phyloP scores from a whole-genome alignment of 2,329 filamentous ascomycete species.

The Xylogone sp. region DNA sequence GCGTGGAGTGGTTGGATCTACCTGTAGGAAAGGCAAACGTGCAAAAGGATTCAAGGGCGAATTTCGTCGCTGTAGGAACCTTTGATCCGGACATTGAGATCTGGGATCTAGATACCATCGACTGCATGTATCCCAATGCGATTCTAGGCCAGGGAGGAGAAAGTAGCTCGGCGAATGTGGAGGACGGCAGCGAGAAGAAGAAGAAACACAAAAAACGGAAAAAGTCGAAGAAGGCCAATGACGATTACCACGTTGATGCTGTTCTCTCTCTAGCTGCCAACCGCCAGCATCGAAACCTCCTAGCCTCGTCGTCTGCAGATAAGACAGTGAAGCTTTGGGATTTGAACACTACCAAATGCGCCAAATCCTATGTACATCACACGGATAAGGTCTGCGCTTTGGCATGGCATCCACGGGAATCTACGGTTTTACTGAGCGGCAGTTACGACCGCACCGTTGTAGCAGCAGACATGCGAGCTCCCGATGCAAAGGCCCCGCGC shows the following conservation, averaged over 20 bases:
- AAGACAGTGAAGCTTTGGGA: constrained; percentile 99
- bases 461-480: constrained; percentile 93
- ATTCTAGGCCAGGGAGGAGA: constrained; percentile 74
- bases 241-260: constrained; percentile 90
- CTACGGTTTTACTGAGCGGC: constrained; percentile 85
- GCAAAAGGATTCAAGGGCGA: constrained; percentile 66
- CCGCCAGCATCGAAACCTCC: constrained; percentile 85
- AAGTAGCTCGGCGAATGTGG: constrained; percentile 42
- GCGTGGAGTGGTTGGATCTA: constrained; percentile 92
- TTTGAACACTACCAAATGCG: constrained; percentile 84
- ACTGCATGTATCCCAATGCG: constrained; percentile 97
- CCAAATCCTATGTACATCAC: constrained; percentile 93
- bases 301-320: constrained; percentile 93
- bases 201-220: constrained; percentile 77
- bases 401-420: constrained; percentile 85
- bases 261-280: constrained; percentile 90
- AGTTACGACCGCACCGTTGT: constrained; percentile 94
- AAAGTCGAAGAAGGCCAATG: constrained; percentile 84
- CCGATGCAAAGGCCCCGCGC: constrained; percentile 73
- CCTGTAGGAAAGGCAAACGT: constrained; percentile 70
- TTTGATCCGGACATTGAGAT: constrained; percentile 99
- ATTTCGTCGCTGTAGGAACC: constrained; percentile 92
- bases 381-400: constrained; percentile 97
- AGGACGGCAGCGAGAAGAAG: constrained; percentile 55
- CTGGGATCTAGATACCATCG: constrained; percentile 93